These are phyloP conservation scores for Nicotiana obtusifolia DNA, from an alignment of 257 asterid genomes.

Conservation along the genomic window DNA sequence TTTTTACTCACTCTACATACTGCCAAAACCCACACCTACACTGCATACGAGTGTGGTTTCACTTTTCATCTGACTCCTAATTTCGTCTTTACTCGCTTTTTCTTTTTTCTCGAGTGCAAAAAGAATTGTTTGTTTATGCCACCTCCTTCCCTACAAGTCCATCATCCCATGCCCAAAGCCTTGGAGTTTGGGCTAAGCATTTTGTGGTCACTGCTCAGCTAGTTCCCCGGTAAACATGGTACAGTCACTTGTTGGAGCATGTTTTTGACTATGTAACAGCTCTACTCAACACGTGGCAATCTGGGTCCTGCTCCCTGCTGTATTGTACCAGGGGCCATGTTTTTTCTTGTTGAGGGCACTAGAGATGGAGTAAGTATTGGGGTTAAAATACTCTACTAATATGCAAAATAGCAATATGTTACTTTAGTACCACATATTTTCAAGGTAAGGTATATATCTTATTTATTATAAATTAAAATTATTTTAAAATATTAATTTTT, in stretches of 20 bases:
- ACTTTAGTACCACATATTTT: too few relatives aligned
- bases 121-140: conserved; percentile 2
- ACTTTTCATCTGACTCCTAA: conserved; percentile 5
- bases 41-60: neutral
- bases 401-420: too few relatives aligned
- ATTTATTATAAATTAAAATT: too few relatives aligned
- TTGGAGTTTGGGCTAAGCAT: conserved; percentile 9
- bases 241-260: neutral
- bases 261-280: neutral
- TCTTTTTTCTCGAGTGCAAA: neutral
- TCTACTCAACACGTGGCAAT: neutral
- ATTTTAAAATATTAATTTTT: too few relatives aligned
- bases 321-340: too few relatives aligned
- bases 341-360: too few relatives aligned
- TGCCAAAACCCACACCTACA: neutral
- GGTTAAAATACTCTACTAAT: too few relatives aligned
- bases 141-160: neutral
- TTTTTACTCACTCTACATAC: neutral
- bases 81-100: neutral
- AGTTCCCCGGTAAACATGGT: neutral
- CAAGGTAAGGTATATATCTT: too few relatives aligned
- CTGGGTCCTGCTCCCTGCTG: neutral
- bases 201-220: neutral
- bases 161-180: neutral
- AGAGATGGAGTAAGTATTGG: too few relatives aligned